These are phyloP conservation scores for Apophysomyces variabilis DNA, from an alignment of 371 early-diverging fungal species.

Conservation along the genomic window DNA sequence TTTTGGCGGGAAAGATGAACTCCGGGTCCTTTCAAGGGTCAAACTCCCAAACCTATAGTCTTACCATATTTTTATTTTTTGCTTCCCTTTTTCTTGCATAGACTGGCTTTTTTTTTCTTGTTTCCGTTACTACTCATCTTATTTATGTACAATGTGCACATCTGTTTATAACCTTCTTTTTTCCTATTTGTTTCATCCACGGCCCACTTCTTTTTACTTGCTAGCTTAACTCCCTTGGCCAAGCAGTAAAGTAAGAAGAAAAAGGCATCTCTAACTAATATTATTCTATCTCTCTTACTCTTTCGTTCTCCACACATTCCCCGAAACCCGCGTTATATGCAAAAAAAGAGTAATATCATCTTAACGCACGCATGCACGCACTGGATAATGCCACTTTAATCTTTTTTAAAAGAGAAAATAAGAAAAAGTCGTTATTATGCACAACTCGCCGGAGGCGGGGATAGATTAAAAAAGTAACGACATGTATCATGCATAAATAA, in stretches of 20 bases:
- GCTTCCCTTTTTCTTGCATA: constrained; percentile 9
- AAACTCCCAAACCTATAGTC: background rate
- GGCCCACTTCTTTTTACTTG: background rate
- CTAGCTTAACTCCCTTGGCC: background rate
- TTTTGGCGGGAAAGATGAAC: constrained; percentile 17
- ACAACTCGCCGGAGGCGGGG: constrained; percentile 8
- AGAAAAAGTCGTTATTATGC: constrained; percentile 6
- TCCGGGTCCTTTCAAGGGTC: constrained; percentile 6
- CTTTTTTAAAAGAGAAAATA: background rate
- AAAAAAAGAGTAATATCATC: background rate
- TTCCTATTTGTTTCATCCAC: constrained; percentile 3
- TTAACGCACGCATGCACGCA: constrained; percentile 7
- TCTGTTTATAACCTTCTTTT: background rate
- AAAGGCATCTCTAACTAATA: background rate
- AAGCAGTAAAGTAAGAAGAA: constrained; percentile 1
- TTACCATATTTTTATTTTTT: background rate
- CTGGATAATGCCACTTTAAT: constrained; percentile 4
- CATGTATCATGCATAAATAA: constrained; percentile 11
- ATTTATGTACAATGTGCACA: constrained; percentile 10
- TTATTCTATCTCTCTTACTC: background rate
- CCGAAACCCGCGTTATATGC: background rate
- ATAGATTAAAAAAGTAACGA: constrained; percentile 11
- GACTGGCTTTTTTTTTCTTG: background rate
- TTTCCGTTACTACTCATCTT: constrained; percentile 4
- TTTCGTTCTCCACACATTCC: constrained; percentile 10